A percentile compares a stretch with the other conserved stretches of the same genome.
Conservation (phyloP, 2,329 filamentous ascomycete species). For the Clonostachys solani region DNA sequence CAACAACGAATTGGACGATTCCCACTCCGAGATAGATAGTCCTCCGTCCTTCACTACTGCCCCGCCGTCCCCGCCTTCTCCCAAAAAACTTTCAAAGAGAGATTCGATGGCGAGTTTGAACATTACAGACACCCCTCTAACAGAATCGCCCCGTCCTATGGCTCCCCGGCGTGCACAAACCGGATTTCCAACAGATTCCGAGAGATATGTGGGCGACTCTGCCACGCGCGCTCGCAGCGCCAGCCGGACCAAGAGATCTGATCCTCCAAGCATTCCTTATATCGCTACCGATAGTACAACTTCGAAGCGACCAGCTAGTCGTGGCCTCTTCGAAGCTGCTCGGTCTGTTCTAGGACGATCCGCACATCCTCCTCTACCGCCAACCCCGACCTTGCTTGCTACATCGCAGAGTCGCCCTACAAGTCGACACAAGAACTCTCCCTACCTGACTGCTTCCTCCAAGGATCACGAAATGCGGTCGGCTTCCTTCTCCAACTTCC, state of each 20-base stretch:
- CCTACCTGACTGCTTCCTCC: neutral
- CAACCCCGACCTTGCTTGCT: neutral
- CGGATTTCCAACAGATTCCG: too few species aligned
- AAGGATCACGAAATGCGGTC: neutral
- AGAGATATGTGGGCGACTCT: too few species aligned
- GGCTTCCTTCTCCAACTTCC: neutral
- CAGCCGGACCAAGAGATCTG: neutral
- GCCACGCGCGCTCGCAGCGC: too few species aligned
- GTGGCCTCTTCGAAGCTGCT: slow-evolving; percentile 25
- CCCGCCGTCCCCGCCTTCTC: slow-evolving; percentile 16
- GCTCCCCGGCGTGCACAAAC: too few species aligned
- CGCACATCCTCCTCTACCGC: neutral
- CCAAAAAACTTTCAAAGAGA: slow-evolving; percentile 18
- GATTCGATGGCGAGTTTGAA: slow-evolving; percentile 2
- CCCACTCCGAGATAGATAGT: neutral
- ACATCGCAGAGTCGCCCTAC: neutral
- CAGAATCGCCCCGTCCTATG: too few species aligned
- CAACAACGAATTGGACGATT: neutral
- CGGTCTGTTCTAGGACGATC: slow-evolving; percentile 19
- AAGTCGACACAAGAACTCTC: neutral
- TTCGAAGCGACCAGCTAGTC: slow-evolving; percentile 14
- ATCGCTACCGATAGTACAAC: slow-evolving; percentile 7
- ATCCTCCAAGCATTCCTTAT: slow-evolving; percentile 20
- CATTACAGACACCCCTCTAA: too few species aligned
- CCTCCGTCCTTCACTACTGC: slow-evolving; percentile 8